Percentiles rank a stretch among this genome's conserved stretches.
Conservation (phyloP, 176 grass and related monocot species). For the Coix lacrymajobi region DNA sequence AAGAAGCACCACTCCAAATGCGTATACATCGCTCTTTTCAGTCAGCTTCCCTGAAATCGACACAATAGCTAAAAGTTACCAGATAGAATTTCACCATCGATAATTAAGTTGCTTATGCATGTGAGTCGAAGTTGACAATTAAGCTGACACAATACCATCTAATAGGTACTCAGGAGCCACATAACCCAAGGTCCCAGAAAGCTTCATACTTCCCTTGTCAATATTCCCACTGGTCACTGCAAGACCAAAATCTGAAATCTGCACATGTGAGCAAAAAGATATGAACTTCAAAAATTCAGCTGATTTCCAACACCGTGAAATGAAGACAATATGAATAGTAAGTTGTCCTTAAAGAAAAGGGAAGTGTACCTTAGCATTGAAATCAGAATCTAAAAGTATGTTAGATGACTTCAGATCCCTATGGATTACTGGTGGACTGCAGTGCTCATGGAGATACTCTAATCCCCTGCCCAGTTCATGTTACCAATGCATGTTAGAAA, state of each 20-base stretch:
- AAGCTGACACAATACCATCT: conserved; percentile 51
- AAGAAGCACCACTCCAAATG: conserved; percentile 88
- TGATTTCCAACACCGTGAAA: not conserved
- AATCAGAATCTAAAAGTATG: conserved; percentile 91
- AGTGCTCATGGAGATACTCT: conserved; percentile 98
- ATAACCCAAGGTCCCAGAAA: conserved; percentile 95
- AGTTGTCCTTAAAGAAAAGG: conserved; percentile 8
- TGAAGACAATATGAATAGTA: conserved; percentile 11
- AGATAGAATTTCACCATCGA: conserved; percentile 4
- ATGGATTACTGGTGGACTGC: conserved; percentile 80
- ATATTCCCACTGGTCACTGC: conserved; percentile 61
- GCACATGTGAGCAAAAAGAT: conserved; percentile 11
- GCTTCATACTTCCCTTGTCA: conserved; percentile 64
- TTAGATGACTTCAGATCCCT: conserved; percentile 99
- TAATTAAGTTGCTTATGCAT: not conserved
- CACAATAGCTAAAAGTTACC: conserved; percentile 2
- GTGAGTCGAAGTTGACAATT: not conserved
- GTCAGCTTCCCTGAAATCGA: conserved; percentile 79
- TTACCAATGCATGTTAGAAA: conserved; percentile 31
- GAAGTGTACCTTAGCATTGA: conserved; percentile 69
- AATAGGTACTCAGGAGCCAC: conserved; percentile 93
- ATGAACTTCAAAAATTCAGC: not conserved
- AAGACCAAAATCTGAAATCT: conserved; percentile 99
- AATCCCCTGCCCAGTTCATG: conserved; percentile 62
- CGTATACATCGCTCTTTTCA: conserved; percentile 97